phyloP scores from a whole-genome alignment of 108 stramenopile species.

The Schizochytrium sp. region DNA sequence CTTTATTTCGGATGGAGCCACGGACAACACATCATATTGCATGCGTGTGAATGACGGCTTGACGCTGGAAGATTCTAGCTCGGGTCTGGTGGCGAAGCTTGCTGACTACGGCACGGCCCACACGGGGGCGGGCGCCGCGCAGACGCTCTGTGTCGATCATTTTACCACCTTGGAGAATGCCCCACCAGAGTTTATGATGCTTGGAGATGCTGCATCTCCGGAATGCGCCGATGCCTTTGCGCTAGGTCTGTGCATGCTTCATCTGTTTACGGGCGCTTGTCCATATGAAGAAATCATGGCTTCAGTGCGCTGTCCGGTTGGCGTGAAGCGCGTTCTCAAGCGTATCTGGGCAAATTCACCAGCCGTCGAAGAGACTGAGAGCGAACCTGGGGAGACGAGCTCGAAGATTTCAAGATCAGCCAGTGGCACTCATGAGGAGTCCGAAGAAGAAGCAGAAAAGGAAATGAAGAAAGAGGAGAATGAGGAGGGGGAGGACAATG shows the following conservation, averaged over 20 bases:
- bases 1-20: slow-evolving; percentile 49
- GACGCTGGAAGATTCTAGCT: neutral
- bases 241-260: slow-evolving; percentile 83
- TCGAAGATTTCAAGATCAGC: too few species aligned
- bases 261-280: slow-evolving; percentile 81
- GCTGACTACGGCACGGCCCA: slow-evolving; percentile 95
- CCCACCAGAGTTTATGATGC: slow-evolving; percentile 79
- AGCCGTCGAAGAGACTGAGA: slow-evolving; percentile 24
- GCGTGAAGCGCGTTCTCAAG: slow-evolving; percentile 51
- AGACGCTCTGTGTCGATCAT: slow-evolving; percentile 71
- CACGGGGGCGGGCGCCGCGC: slow-evolving; percentile 60
- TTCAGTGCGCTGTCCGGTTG: slow-evolving; percentile 65
- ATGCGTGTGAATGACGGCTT: too few species aligned
- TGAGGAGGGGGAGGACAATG: slow-evolving; percentile 17
- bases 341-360: slow-evolving; percentile 63
- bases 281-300: slow-evolving; percentile 96
- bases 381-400: slow-evolving; percentile 14
- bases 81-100: slow-evolving; percentile 67
- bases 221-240: slow-evolving; percentile 84
- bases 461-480: slow-evolving; percentile 36
- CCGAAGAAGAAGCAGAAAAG: too few species aligned
- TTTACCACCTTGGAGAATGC: slow-evolving; percentile 97
- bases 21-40: neutral
- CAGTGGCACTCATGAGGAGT: too few species aligned
- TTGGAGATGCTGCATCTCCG: slow-evolving; percentile 72